These are phyloP conservation scores for Aureobasidium sp. DNA, from an alignment of 2,329 filamentous ascomycete genomes.

Conservation along the genomic window DNA sequence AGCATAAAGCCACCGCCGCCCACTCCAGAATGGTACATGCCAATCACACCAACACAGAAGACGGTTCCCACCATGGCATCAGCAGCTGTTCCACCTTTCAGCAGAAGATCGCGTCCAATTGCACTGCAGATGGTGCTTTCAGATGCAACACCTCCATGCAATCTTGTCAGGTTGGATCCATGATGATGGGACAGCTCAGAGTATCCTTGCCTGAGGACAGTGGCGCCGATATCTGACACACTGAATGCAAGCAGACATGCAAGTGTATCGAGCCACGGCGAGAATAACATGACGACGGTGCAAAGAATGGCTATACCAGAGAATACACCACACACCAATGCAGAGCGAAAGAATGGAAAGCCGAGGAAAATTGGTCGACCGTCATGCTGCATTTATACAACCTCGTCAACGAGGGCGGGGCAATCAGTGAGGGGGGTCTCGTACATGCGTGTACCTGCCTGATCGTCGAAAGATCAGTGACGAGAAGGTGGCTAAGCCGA, in stretches of 20 bases:
- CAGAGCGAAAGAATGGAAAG: neutral
- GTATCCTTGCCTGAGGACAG: neutral
- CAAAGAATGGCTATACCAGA: neutral
- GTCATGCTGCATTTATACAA: slow-evolving; percentile 7
- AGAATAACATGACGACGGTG: neutral
- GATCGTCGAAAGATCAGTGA: neutral
- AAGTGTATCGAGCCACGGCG: neutral
- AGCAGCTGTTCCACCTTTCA: slow-evolving; percentile 45
- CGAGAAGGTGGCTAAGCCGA: neutral
- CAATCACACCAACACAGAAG: slow-evolving; percentile 42
- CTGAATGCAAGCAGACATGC: slow-evolving; percentile 4
- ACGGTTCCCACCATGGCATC: slow-evolving; percentile 43
- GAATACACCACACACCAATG: neutral
- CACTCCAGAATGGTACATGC: slow-evolving; percentile 56
- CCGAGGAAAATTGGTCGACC: neutral
- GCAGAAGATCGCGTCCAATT: slow-evolving; percentile 42
- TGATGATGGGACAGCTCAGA: too few species aligned
- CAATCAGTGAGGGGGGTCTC: neutral
- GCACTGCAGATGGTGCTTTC: slow-evolving; percentile 39
- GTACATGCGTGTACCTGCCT: slow-evolving; percentile 1
- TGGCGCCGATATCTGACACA: neutral
- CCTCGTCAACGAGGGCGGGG: neutral
- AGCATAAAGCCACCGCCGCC: slow-evolving; percentile 90
- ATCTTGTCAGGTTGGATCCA: neutral
- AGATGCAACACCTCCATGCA: slow-evolving; percentile 41